phyloP scores from a whole-genome alignment of 495 filamentous ascomycete species.

The Endocarpon pusillum region DNA sequence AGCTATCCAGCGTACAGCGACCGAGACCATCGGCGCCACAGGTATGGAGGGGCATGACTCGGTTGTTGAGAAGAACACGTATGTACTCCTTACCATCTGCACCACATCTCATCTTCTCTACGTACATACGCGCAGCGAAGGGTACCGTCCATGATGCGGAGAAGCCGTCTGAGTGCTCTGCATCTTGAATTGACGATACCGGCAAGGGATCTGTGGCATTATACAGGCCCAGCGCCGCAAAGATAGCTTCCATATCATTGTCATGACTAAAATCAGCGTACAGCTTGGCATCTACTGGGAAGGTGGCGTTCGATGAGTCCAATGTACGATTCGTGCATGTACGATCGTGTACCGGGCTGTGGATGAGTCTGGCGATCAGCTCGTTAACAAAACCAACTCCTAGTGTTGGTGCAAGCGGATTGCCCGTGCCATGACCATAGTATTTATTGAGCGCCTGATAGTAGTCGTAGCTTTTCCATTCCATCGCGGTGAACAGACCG shows the following conservation, averaged over 20 bases:
- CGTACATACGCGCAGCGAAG: constrained; percentile 58
- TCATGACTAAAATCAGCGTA: constrained; percentile 86
- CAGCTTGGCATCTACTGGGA: constrained; percentile 45
- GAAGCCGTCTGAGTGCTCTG: constrained; percentile 35
- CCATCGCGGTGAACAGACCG: constrained; percentile 42
- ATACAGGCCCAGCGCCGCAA: constrained; percentile 58
- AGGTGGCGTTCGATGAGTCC: constrained; percentile 40
- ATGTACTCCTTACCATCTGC: constrained; percentile 27
- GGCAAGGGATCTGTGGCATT: constrained; percentile 35
- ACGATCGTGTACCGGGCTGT: constrained; percentile 43
- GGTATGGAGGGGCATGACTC: constrained; percentile 50
- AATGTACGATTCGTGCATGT: constrained; percentile 61
- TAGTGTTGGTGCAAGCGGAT: constrained; percentile 59
- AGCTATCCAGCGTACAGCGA: constrained; percentile 44
- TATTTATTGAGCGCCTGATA: constrained; percentile 60
- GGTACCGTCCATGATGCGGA: constrained; percentile 61
- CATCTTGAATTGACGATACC: constrained; percentile 27
- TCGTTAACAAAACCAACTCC: constrained; percentile 77
- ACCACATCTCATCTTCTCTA: constrained; percentile 67
- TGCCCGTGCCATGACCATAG: constrained; percentile 62
- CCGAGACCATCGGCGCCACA: constrained; percentile 52
- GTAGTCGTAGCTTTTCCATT: constrained; percentile 66
- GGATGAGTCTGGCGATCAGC: constrained; percentile 61
- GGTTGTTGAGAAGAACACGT: constrained; percentile 63
- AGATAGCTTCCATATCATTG: constrained; percentile 60